These are phyloP conservation scores for Metschnikowia aberdeeniae DNA, from an alignment of 805 yeast species.

Conservation along the genomic window DNA sequence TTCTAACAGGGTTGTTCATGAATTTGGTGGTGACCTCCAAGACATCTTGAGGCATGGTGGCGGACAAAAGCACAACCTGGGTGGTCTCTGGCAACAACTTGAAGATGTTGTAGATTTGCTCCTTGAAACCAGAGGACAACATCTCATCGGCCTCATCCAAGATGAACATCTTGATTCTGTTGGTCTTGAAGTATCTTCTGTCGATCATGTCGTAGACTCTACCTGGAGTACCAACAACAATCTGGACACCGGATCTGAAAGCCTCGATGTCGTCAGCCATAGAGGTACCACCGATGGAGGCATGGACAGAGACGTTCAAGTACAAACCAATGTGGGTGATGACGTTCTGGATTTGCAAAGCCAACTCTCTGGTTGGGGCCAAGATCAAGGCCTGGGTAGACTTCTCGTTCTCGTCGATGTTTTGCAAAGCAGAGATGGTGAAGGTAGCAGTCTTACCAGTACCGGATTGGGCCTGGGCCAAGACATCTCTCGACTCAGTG, in stretches of 20 bases:
- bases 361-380: constrained; percentile 97
- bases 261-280: constrained; percentile 84
- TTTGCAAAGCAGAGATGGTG: constrained; percentile 68
- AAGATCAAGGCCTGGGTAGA: constrained; percentile 89
- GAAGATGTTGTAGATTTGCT: constrained; percentile 92
- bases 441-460: constrained; percentile 91
- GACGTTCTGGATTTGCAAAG: constrained; percentile 92
- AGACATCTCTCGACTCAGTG: constrained; percentile 64
- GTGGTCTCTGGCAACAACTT: constrained; percentile 80
- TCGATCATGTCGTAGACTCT: constrained; percentile 95
- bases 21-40: constrained; percentile 87
- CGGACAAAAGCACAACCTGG: constrained; percentile 92
- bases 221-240: constrained; percentile 98
- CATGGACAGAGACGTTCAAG: constrained; percentile 88
- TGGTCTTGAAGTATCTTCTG: constrained; percentile 77
- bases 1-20: constrained; percentile 92
- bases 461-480: constrained; percentile 88
- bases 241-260: constrained; percentile 80
- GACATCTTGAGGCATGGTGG: constrained; percentile 92
- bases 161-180: constrained; percentile 86
- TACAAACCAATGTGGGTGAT: constrained; percentile 84
- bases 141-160: constrained; percentile 98
- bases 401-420: constrained; percentile 66
- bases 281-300: constrained; percentile 96
- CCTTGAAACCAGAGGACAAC: constrained; percentile 89